Evolutionary conservation across 345 rosid species (phyloP).

Genomic region (Orychophragmus violaceus): DNA sequence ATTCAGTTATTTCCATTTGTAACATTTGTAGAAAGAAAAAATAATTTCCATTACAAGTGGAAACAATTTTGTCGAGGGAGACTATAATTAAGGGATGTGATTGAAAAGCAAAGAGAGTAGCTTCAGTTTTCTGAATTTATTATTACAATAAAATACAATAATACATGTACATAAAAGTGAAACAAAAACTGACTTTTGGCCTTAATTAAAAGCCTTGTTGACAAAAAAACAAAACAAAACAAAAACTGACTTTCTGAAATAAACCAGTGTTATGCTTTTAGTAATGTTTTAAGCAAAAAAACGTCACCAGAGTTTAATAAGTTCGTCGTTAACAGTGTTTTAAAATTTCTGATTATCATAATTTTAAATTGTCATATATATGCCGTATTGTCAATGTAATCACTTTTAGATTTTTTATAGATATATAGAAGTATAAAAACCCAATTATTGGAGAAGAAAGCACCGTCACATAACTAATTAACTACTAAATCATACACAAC

Average conservation of each 20-base stretch:
- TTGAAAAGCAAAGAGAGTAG: background rate
- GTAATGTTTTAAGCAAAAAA: background rate
- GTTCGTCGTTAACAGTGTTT: background rate
- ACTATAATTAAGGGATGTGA: background rate
- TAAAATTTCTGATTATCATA: background rate
- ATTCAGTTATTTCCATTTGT: background rate
- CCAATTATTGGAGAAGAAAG: constrained; percentile 12
- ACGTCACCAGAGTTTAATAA: constrained; percentile 17
- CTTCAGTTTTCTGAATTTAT: background rate
- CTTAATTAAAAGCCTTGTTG: background rate
- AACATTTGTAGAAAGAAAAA: background rate
- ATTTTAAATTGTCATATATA: background rate
- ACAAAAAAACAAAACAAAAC: no score
- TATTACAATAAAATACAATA: no score
- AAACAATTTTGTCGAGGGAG: background rate
- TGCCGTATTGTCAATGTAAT: background rate
- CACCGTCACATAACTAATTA: background rate
- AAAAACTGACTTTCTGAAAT: background rate
- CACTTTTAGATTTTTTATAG: background rate
- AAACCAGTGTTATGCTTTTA: background rate
- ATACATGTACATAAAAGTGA: background rate
- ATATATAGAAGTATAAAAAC: background rate
- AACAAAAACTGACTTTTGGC: background rate
- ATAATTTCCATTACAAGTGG: constrained; percentile 3
- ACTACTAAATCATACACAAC: background rate